These are phyloP conservation scores for Pseudogymnoascus sp. DNA, from an alignment of 2,329 filamentous ascomycete genomes.

Conservation along the genomic window DNA sequence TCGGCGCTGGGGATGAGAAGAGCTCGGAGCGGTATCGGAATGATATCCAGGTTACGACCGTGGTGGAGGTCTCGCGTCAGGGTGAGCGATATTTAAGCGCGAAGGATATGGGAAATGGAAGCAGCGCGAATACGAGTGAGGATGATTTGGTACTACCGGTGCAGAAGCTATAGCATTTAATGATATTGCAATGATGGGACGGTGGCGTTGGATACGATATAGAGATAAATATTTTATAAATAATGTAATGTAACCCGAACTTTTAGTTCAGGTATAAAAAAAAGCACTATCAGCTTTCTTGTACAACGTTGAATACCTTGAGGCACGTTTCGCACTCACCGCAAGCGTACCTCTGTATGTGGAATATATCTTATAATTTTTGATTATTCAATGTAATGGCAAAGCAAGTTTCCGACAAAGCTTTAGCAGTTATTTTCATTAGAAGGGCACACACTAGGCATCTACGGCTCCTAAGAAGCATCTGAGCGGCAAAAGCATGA, in stretches of 20 bases:
- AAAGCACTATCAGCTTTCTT: neutral
- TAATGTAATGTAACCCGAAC: neutral
- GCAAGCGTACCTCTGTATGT: neutral
- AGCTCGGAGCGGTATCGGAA: neutral
- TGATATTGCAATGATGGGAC: neutral
- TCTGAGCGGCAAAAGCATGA: constrained; percentile 48
- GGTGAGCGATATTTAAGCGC: neutral
- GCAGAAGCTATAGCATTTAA: neutral
- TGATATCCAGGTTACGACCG: neutral
- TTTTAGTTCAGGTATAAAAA: too few relatives aligned
- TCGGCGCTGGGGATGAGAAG: neutral
- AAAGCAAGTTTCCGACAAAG: neutral
- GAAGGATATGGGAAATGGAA: neutral
- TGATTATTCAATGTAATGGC: neutral
- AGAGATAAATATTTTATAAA: neutral
- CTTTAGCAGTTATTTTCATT: neutral
- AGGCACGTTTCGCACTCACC: neutral
- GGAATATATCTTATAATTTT: neutral
- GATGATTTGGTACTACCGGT: neutral
- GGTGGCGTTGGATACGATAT: neutral
- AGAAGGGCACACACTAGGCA: neutral
- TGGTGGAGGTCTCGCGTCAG: neutral
- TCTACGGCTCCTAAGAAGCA: neutral
- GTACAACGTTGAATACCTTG: neutral
- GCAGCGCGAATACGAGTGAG: neutral